phyloP scores from a whole-genome alignment of 192 early-diverging fungal genomes.

The Lunasporangiospora selenospora region DNA sequence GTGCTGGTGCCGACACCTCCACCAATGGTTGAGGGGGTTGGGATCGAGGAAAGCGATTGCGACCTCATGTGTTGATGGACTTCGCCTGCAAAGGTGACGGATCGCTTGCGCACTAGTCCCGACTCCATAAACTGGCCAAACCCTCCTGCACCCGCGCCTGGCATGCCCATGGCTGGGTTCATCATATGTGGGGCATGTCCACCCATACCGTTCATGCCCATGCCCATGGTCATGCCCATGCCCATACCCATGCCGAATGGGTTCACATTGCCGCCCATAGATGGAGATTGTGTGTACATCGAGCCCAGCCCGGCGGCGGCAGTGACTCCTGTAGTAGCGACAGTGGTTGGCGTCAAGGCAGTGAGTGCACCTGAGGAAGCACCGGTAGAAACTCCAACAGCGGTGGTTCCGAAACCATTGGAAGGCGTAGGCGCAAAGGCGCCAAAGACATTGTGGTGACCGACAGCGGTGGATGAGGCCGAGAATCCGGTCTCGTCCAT shows the following conservation, averaged over 20 bases:
- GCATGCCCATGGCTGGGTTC: constrained; percentile 22
- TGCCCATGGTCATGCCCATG: too few relatives aligned
- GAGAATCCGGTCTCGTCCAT: constrained; percentile 25
- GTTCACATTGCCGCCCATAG: too few relatives aligned
- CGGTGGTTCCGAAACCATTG: too few relatives aligned
- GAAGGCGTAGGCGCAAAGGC: constrained; percentile 15
- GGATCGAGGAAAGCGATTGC: constrained; percentile 33
- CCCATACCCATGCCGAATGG: constrained; percentile 23
- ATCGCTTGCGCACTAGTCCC: constrained; percentile 21
- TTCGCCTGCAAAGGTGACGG: constrained; percentile 36
- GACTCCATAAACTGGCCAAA: constrained; percentile 30
- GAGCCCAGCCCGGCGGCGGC: constrained; percentile 14
- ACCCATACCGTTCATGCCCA: constrained; percentile 19
- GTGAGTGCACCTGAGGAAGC: too few relatives aligned
- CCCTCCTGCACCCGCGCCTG: not conserved
- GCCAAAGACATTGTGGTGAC: constrained; percentile 14
- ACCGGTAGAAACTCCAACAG: too few relatives aligned
- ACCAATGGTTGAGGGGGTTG: constrained; percentile 12
- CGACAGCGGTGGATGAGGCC: too few relatives aligned
- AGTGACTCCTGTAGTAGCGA: constrained; percentile 11
- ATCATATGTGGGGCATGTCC: constrained; percentile 29
- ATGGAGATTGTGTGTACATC: constrained; percentile 27
- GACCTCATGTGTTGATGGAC: constrained; percentile 31
- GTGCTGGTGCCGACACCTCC: constrained; percentile 1
- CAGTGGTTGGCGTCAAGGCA: too few relatives aligned